Evolutionary conservation across 2,329 filamentous ascomycete species (phyloP), one percentile per base, ranked within the genome.

Genomic region (Sporothrix phasma): DNA sequence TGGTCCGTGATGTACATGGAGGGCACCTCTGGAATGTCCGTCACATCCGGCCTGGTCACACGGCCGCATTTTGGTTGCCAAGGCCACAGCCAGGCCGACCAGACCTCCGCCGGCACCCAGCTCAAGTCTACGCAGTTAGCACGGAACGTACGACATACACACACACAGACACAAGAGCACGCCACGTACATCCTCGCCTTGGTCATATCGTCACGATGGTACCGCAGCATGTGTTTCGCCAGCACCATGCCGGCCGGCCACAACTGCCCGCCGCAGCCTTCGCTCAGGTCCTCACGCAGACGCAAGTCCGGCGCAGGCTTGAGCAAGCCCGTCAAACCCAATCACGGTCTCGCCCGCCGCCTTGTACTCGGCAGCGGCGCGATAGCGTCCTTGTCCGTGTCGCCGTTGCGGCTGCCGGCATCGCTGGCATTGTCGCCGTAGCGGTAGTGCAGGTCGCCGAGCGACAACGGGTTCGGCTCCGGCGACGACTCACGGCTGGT

Each of bases 211-310:
- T 82, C 76, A 67, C 78, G 79, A 70, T 90, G 88, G 72, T 87
- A 87, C 61, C 87, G 84, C 65, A 97, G 80, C 81, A 97, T 83
- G 73, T 97, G 95, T 75, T 88, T 90, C 22, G 89, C 84, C 62
- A 99, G 80, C 17, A 94, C 84, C 85, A 96, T 89, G 11, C 94
- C 94, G 0, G 93, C 93, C 3, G 92, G 93, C 94, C 94, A 97
- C 11, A 95, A 82, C 76, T 95, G 90, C 2, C 94, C 94, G 58
- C 94, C 94, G 74, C 94, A 97, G 66, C 94, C 94, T 67, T 89
- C 85, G 64, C 84, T 85, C 56, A 96, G 82, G 75, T 97, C 92
- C 74, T 97, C 92, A 71, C 90, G 88, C 17, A 97, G 83, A 66
- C 83, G 80, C 66, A 97, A 81, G 11, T 89, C 86, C 56, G 82